A percentile compares a stretch with the other conserved stretches of the same genome.
These are phyloP conservation scores for Euphorbia tirucalli DNA, from an alignment of 345 rosid genomes.

Conservation along the genomic window DNA sequence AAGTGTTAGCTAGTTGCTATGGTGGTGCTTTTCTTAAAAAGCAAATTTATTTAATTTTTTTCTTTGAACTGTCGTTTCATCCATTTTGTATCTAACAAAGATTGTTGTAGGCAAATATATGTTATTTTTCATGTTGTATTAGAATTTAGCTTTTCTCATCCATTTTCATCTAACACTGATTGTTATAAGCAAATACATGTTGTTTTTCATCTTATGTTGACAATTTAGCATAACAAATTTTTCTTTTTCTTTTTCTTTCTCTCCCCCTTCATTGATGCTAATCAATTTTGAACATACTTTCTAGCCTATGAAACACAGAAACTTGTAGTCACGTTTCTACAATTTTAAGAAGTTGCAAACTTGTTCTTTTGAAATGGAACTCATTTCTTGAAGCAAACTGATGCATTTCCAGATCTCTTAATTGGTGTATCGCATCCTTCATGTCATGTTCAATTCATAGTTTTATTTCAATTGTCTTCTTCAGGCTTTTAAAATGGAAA, in stretches of 20 bases:
- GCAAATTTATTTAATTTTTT: background rate
- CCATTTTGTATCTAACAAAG: no score
- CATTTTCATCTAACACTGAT: background rate
- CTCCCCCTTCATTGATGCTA: background rate
- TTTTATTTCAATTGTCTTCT: background rate
- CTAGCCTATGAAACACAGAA: background rate
- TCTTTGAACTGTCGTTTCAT: background rate
- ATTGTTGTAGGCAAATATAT: no score
- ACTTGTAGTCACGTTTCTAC: background rate
- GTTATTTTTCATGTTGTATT: no score
- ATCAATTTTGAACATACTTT: background rate
- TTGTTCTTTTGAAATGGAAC: background rate
- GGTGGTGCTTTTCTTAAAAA: background rate
- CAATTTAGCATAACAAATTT: background rate
- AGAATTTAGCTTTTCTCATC: no score
- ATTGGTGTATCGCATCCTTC: background rate
- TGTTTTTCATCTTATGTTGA: background rate
- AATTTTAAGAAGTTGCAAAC: background rate
- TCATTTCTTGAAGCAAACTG: background rate
- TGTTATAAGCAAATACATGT: no score
- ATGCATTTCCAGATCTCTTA: background rate
- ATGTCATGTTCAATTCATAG: background rate
- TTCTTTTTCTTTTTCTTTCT: background rate
- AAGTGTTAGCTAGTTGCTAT: background rate
- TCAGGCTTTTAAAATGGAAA: no score